Conservation (phyloP, 768 basidiomycete species). For the Leccinum rimulosum region DNA sequence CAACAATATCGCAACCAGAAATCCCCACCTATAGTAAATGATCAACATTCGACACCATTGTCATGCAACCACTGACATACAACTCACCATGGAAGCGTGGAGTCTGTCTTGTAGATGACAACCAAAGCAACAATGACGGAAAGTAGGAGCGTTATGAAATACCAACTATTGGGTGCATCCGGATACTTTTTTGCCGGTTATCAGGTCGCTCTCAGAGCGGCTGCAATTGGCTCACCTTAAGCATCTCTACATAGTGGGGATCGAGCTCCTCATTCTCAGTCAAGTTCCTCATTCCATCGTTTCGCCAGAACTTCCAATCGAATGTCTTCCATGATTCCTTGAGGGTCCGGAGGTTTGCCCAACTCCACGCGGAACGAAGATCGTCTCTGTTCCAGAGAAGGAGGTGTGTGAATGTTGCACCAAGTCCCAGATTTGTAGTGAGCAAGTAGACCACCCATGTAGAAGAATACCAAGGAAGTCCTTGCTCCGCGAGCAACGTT, state of each 20-base stretch:
- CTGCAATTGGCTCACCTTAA: slow-evolving; percentile 23
- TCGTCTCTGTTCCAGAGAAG: slow-evolving; percentile 53
- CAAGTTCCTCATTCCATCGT: slow-evolving; percentile 21
- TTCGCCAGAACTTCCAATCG: slow-evolving; percentile 39
- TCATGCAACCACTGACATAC: neutral
- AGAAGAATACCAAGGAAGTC: slow-evolving; percentile 30
- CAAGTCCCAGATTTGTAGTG: slow-evolving; percentile 32
- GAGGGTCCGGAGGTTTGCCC: slow-evolving; percentile 35
- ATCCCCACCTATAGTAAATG: slow-evolving; percentile 37
- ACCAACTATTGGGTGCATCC: slow-evolving; percentile 37
- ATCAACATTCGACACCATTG: neutral
- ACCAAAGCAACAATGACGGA: slow-evolving; percentile 51
- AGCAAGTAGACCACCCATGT: slow-evolving; percentile 24
- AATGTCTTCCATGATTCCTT: slow-evolving; percentile 25
- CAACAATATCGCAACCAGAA: slow-evolving; percentile 50
- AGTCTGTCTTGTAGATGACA: slow-evolving; percentile 51
- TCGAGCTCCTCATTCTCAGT: slow-evolving; percentile 44
- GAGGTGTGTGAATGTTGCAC: slow-evolving; percentile 50
- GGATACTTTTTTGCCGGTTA: slow-evolving; percentile 28
- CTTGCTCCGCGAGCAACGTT: slow-evolving; percentile 43
- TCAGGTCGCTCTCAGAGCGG: slow-evolving; percentile 15
- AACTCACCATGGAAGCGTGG: slow-evolving; percentile 50
- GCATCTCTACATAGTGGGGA: slow-evolving; percentile 55
- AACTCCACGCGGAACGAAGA: slow-evolving; percentile 45
- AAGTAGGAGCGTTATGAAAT: slow-evolving; percentile 22